Base-by-base conservation (phyloP, 2,329 filamentous ascomycete genomes). In the Colletotrichum musicola region DNA sequence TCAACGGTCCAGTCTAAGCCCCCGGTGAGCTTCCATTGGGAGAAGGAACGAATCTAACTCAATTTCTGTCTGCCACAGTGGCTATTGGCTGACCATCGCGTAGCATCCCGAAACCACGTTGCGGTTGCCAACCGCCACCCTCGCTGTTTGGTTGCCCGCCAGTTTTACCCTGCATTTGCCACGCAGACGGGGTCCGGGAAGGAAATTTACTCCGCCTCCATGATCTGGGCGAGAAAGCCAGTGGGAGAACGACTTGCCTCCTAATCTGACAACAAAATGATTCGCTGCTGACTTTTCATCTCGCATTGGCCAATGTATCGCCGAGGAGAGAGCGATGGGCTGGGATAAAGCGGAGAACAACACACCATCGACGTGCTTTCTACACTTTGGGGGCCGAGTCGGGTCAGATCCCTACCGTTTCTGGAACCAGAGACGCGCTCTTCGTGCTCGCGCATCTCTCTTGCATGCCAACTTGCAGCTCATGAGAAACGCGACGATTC, bases 301-400 rank as follows among this genome's bases (percentile, higher is more conserved):
- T 46, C 16, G 14, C 27, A 53, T 53, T 68, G n/a, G 47, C 47
- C 22, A n/a, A 40, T n/a, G 25, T 58, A 47, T 44, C 46, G 47
- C 64, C 64, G 60, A 68, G 38, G 30, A 68, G 47, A 57, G 46
- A 64, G 64, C 64, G 60, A 40, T 18, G 27, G 27, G 57, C 61
- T 44, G 47, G 47, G 51, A 54, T 58, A 27, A 30, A 46, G 53
- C 46, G 53, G 60, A 27, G 60, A 46, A 18, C 44, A 51, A 4
- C n/a, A 18, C 40, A 44, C 30, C 18, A 16, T n/a, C 35, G 40
- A 67, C 30, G 14, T 49, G 55, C 47, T 47, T 44, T 30, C 35
- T 14, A 30, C 25, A 25, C 22, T 46, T 51, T 56, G 38, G 60
- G 25, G 44, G 42, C 44, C 44, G 46, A 62, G 18, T 35, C 44